Conservation (phyloP, 106 monocot genomes). For the Hemerocallis citrina region DNA sequence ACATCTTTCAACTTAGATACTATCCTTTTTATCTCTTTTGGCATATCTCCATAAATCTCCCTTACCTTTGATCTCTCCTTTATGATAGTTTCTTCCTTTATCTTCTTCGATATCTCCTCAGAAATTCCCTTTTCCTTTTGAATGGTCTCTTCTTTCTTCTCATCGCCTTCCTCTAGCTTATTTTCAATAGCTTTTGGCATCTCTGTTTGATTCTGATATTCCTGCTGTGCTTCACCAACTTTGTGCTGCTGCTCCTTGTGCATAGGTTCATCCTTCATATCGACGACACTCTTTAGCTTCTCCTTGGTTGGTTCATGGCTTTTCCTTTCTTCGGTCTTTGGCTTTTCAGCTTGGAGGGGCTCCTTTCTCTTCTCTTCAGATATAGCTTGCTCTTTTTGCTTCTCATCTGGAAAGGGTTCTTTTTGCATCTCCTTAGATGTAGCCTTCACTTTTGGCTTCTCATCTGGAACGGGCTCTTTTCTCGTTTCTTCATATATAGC, state of each 20-base stretch:
- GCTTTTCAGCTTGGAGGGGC: neutral
- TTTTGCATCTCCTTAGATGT: neutral
- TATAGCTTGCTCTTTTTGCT: neutral
- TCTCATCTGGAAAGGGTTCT: neutral
- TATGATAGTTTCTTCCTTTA: neutral
- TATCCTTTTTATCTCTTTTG: conserved; percentile 2
- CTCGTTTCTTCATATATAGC: too few relatives aligned
- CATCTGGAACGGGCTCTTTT: too few relatives aligned
- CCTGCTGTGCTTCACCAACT: neutral
- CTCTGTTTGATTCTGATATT: neutral
- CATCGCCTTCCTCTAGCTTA: neutral
- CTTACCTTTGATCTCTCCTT: neutral
- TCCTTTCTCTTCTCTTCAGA: neutral
- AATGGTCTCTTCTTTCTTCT: neutral
- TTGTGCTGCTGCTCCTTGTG: neutral
- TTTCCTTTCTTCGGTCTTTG: neutral
- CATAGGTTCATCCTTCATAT: neutral
- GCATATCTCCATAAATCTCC: neutral
- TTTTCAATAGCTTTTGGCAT: neutral
- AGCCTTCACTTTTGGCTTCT: neutral
- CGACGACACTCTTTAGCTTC: neutral
- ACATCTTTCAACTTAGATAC: neutral
- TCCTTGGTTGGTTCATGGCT: neutral
- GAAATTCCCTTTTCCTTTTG: neutral
- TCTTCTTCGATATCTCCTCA: neutral